These are phyloP conservation scores for Thalassiosira allenii DNA, from an alignment of 352 stramenopile species.

Conservation along the genomic window DNA sequence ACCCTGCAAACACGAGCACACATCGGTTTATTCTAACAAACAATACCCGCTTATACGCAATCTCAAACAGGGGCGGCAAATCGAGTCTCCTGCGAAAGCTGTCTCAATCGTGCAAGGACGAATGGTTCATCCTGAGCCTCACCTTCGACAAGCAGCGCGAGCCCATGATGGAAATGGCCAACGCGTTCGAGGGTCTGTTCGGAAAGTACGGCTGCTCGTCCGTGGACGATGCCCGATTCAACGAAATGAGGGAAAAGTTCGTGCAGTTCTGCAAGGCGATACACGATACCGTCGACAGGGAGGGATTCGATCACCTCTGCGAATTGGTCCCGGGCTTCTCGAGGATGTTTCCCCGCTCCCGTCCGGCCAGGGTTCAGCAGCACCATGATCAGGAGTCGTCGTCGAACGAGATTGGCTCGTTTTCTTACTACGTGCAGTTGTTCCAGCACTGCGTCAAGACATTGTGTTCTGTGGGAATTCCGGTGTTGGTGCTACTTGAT, in stretches of 20 bases:
- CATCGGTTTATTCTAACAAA: too few relatives aligned
- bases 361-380: background rate
- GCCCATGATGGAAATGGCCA: background rate
- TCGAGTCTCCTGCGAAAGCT: background rate
- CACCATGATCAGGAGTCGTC: constrained; percentile 4
- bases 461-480: constrained; percentile 12
- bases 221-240: too few relatives aligned
- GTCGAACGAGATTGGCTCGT: too few relatives aligned
- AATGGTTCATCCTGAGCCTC: constrained; percentile 8
- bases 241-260: constrained; percentile 12
- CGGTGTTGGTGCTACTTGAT: constrained; percentile 7
- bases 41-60: too few relatives aligned
- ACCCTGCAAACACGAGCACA: too few relatives aligned
- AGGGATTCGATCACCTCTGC: constrained; percentile 11
- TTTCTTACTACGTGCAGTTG: background rate
- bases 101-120: background rate
- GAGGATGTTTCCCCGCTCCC: background rate
- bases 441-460: constrained; percentile 9
- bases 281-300: constrained; percentile 15
- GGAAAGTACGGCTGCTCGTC: background rate
- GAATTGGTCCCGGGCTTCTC: constrained; percentile 15
- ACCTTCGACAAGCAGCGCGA: constrained; percentile 15
- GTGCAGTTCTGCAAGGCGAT: constrained; percentile 4
- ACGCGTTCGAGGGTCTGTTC: constrained; percentile 15
- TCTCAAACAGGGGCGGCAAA: too few relatives aligned